These are phyloP conservation scores for Hirsutella thompsonii DNA, from an alignment of 2,329 filamentous ascomycete species.

Conservation along the genomic window DNA sequence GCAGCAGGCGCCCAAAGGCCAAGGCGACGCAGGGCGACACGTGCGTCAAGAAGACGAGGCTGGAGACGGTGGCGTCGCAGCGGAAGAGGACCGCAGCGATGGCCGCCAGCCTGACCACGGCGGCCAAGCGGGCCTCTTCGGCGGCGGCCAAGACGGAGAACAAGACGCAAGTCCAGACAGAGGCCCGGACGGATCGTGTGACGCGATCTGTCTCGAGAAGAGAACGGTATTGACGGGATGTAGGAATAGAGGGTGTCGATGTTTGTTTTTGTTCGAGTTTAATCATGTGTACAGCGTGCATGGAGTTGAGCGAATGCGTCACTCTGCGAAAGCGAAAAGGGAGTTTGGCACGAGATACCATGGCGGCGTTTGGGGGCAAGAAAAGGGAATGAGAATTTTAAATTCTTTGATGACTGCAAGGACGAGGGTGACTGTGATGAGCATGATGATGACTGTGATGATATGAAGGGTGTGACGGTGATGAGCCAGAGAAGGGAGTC, in stretches of 20 bases:
- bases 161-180: conserved; percentile 11
- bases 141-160: conserved; percentile 8
- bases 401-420: background rate
- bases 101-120: conserved; percentile 19
- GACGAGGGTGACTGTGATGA: background rate
- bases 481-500: too few species aligned
- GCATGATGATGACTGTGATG: too few species aligned
- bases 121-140: background rate
- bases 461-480: too few species aligned
- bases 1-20: conserved; percentile 11
- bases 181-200: conserved; percentile 17
- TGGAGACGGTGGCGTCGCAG: conserved; percentile 8
- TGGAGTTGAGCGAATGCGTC: background rate
- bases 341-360: background rate
- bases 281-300: background rate
- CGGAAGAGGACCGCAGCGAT: conserved; percentile 14
- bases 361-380: background rate
- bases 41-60: conserved; percentile 17
- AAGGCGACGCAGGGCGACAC: conserved; percentile 12
- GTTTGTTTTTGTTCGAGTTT: background rate
- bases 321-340: background rate
- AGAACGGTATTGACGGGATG: conserved; percentile 5
- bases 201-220: conserved; percentile 16
- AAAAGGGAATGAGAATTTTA: background rate
- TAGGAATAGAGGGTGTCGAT: background rate